Conservation (phyloP, 768 basidiomycete species). For the Suillus spraguei region DNA sequence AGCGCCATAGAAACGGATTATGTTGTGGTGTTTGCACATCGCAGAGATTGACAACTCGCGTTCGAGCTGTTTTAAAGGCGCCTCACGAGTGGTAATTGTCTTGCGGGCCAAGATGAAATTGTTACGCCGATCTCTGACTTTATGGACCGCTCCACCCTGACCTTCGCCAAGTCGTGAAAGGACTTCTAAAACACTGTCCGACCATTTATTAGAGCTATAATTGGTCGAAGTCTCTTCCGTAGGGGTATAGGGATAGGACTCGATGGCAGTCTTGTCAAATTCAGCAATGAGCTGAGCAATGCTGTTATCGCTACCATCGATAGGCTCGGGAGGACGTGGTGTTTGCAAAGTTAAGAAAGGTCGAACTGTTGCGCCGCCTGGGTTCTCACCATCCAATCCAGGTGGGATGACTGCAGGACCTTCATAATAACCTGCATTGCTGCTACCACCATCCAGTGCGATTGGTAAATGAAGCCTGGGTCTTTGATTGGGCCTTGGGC, state of each 20-base stretch:
- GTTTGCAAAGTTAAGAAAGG: conserved; percentile 39
- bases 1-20: conserved; percentile 90
- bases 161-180: conserved; percentile 86
- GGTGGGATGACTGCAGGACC: conserved; percentile 36
- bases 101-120: conserved; percentile 90
- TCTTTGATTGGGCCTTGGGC: conserved; percentile 29
- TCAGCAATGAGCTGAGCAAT: conserved; percentile 39
- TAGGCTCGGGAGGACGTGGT: conserved; percentile 30
- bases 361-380: conserved; percentile 45
- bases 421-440: conserved; percentile 34
- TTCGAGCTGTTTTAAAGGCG: conserved; percentile 89
- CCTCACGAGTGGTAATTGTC: conserved; percentile 88
- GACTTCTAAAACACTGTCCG: conserved; percentile 77
- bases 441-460: conserved; percentile 20
- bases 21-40: conserved; percentile 81
- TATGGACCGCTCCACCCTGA: conserved; percentile 94
- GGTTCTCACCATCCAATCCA: conserved; percentile 37
- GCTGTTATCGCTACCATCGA: conserved; percentile 33
- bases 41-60: conserved; percentile 92
- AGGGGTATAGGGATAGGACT: conserved; percentile 36
- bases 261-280: conserved; percentile 33
- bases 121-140: conserved; percentile 83
- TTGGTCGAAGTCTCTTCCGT: conserved; percentile 35
- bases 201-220: conserved; percentile 44
- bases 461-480: conserved; percentile 41